A percentile compares a stretch with the other conserved stretches of the same genome.
These are phyloP conservation scores for Mycosphaerella arachidis DNA, from an alignment of 2,329 filamentous ascomycete species.

Conservation along the genomic window DNA sequence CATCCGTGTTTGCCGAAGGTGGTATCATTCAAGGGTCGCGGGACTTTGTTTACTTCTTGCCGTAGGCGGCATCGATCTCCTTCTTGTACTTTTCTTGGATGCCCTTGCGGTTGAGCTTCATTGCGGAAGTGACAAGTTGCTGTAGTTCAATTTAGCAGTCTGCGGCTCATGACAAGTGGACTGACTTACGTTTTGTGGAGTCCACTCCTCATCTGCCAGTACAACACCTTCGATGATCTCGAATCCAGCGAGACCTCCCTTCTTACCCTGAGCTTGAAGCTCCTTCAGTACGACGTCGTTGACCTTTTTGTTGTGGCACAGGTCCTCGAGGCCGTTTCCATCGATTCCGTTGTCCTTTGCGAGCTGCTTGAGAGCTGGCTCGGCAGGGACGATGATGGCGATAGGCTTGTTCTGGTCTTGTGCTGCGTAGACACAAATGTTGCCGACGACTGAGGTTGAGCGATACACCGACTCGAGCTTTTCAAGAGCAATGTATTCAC, in stretches of 20 bases:
- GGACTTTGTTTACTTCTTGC: slow-evolving; percentile 14
- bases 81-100: slow-evolving; percentile 50
- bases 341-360: slow-evolving; percentile 56
- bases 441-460: slow-evolving; percentile 69
- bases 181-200: slow-evolving; percentile 67
- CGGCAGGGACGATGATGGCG: slow-evolving; percentile 67
- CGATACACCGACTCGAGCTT: slow-evolving; percentile 91
- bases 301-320: slow-evolving; percentile 65
- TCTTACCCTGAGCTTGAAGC: slow-evolving; percentile 60
- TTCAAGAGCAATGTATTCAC: slow-evolving; percentile 95
- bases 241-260: slow-evolving; percentile 62
- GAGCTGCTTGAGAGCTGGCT: slow-evolving; percentile 53
- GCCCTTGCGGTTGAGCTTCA: slow-evolving; percentile 50
- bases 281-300: slow-evolving; percentile 64
- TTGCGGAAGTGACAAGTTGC: slow-evolving; percentile 49
- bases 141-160: slow-evolving; percentile 21
- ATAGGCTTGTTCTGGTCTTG: slow-evolving; percentile 70
- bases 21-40: neutral
- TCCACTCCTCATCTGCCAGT: slow-evolving; percentile 82
- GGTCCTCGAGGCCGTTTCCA: slow-evolving; percentile 58
- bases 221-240: slow-evolving; percentile 75
- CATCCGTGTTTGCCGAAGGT: neutral
- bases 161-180: neutral
- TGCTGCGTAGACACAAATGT: slow-evolving; percentile 84
- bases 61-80: slow-evolving; percentile 47